A percentile compares a stretch with the other conserved stretches of the same genome.
Evolutionary conservation across 176 grass and related monocot species (phyloP).

Genomic region (Oryza glumipatula): DNA sequence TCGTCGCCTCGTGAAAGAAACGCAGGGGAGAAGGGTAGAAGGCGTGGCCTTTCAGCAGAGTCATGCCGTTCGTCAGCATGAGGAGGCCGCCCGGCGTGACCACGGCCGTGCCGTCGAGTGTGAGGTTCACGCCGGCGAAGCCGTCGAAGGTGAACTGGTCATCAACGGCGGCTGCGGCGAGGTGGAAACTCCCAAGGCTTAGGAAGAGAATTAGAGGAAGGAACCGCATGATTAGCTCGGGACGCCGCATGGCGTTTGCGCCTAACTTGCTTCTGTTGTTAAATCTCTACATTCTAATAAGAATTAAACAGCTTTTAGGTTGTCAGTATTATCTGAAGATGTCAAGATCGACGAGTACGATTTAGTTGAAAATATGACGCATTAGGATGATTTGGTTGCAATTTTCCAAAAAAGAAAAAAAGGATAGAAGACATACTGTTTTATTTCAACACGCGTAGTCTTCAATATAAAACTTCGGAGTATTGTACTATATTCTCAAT

Average conservation of each 20-base stretch:
- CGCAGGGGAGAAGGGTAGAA: constrained; percentile 43
- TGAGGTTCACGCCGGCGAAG: constrained; percentile 41
- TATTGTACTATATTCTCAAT: not conserved
- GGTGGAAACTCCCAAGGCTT: constrained; percentile 3
- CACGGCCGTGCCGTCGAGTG: constrained; percentile 44
- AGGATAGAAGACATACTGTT: too few species aligned
- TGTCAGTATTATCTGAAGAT: not conserved
- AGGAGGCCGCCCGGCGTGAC: constrained; percentile 48
- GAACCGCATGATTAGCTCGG: constrained; percentile 1
- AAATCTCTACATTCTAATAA: not conserved
- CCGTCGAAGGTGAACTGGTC: constrained; percentile 53
- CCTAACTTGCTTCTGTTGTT: not conserved
- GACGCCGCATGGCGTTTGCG: not conserved
- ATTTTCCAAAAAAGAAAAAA: too few species aligned
- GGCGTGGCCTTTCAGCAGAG: constrained; percentile 53
- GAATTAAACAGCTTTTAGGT: not conserved
- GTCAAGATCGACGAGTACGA: not conserved
- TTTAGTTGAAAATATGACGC: too few species aligned
- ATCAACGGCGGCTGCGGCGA: constrained; percentile 13
- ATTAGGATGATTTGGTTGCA: not conserved
- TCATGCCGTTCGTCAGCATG: constrained; percentile 55
- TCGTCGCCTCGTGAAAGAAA: constrained; percentile 19
- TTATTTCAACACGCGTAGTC: not conserved
- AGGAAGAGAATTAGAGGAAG: constrained; percentile 33
- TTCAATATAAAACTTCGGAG: too few species aligned